Evolutionary conservation across 1,284 basidiomycete species (phyloP).

Genomic region (Heterobasidion annosum): DNA sequence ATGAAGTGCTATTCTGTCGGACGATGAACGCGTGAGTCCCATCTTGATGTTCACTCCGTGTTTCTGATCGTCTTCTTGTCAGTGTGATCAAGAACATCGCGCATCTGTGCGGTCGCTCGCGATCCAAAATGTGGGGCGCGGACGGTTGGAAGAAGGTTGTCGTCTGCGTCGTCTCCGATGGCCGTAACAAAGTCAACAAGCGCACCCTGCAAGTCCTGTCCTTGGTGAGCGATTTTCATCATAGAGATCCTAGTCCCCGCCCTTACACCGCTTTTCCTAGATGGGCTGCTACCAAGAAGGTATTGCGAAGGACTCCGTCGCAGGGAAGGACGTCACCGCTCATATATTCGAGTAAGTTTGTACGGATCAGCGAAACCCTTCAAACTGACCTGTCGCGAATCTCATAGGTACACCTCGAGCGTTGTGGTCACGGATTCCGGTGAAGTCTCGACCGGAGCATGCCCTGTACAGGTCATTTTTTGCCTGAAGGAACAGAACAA

Average conservation of each 20-base stretch:
- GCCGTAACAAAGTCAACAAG: constrained; percentile 86
- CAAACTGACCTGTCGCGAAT: background rate
- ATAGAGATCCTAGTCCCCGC: background rate
- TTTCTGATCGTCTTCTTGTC: constrained; percentile 2
- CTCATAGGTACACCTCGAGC: constrained; percentile 65
- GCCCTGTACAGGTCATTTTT: constrained; percentile 90
- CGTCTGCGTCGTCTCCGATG: constrained; percentile 89
- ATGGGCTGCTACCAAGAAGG: constrained; percentile 98
- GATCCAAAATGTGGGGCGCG: constrained; percentile 89
- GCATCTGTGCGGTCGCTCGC: constrained; percentile 72
- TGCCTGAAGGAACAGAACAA: constrained; percentile 95
- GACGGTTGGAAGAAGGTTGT: constrained; percentile 96
- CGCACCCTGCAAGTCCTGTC: constrained; percentile 78
- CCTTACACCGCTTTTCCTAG: constrained; percentile 22
- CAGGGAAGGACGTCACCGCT: constrained; percentile 87
- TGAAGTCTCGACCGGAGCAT: constrained; percentile 74
- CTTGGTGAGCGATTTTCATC: constrained; percentile 34
- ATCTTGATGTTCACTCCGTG: background rate
- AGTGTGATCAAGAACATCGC: constrained; percentile 88
- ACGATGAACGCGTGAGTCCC: constrained; percentile 79
- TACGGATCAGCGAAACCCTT: background rate
- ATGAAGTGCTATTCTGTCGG: constrained; percentile 75
- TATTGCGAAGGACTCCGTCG: constrained; percentile 88
- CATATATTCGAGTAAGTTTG: constrained; percentile 79
- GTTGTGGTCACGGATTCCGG: constrained; percentile 79